These are phyloP conservation scores for Hibiscus syriacus DNA, from an alignment of 345 rosid genomes.

Conservation along the genomic window DNA sequence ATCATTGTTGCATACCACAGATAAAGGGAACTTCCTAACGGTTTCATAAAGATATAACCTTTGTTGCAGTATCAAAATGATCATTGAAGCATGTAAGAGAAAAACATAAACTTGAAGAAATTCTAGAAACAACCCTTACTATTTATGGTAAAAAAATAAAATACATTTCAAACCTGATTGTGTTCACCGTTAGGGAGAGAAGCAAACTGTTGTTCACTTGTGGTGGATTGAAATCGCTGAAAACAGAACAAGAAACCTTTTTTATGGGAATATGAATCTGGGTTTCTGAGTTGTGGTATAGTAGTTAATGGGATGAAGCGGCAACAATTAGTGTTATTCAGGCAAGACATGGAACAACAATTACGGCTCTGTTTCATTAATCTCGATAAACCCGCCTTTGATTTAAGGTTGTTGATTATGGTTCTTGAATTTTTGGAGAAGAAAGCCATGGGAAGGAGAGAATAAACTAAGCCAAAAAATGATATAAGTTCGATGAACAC, in stretches of 20 bases:
- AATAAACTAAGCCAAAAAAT: no score
- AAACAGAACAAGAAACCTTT: not conserved
- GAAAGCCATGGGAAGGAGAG: conserved; percentile 22
- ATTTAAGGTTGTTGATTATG: conserved; percentile 16
- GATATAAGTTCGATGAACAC: no score
- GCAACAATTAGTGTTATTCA: not conserved
- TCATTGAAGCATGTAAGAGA: not conserved
- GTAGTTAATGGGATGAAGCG: not conserved
- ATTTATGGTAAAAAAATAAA: not conserved
- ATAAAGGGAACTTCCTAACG: not conserved
- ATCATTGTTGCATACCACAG: not conserved
- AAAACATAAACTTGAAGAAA: not conserved
- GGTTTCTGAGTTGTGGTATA: conserved; percentile 5
- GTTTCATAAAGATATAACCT: not conserved
- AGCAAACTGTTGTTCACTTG: not conserved
- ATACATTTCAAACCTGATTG: not conserved
- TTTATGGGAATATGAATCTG: conserved; percentile 4
- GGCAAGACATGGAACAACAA: not conserved
- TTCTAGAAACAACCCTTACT: not conserved
- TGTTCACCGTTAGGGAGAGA: not conserved
- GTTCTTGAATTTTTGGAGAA: conserved; percentile 14
- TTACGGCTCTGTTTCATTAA: not conserved
- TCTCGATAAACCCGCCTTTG: conserved; percentile 17
- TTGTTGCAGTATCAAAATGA: not conserved
- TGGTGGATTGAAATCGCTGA: conserved; percentile 7